Conservation (phyloP, 2,329 filamentous ascomycete genomes). For the Pseudonectria foliicola region DNA sequence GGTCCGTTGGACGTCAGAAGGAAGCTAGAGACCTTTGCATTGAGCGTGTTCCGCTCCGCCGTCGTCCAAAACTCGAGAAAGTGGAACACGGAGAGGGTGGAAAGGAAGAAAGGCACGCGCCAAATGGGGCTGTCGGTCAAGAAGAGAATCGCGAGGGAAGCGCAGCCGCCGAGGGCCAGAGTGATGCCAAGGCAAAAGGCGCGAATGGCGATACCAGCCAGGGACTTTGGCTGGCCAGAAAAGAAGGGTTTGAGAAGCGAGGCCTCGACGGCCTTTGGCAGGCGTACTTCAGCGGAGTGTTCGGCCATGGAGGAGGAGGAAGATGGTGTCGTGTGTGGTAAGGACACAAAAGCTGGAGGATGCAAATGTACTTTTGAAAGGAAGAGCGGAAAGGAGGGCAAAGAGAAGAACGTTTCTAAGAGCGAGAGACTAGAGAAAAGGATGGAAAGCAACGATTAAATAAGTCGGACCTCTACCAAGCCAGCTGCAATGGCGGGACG, state of each 20-base stretch:
- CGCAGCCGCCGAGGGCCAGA: slow-evolving; percentile 30
- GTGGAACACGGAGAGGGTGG: slow-evolving; percentile 72
- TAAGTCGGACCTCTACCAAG: no score
- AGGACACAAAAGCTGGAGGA: no score
- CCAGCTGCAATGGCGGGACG: no score
- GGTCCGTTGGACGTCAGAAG: slow-evolving; percentile 79
- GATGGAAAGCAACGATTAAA: not conserved
- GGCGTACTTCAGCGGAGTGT: slow-evolving; percentile 3
- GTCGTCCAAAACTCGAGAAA: slow-evolving; percentile 96
- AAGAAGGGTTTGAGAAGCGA: slow-evolving; percentile 27
- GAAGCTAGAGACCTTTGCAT: slow-evolving; percentile 68
- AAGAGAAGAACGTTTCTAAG: no score
- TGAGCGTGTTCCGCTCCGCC: slow-evolving; percentile 70
- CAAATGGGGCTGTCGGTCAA: slow-evolving; percentile 43
- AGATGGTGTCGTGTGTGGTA: no score
- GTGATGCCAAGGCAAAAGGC: slow-evolving; percentile 47
- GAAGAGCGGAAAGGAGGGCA: no score
- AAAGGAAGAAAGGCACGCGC: slow-evolving; percentile 60
- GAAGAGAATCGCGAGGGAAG: slow-evolving; percentile 26
- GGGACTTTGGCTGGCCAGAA: slow-evolving; percentile 46
- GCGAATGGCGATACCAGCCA: slow-evolving; percentile 52
- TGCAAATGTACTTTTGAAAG: no score
- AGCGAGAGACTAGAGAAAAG: slow-evolving; percentile 1
- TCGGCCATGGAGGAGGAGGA: no score
- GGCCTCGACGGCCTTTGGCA: slow-evolving; percentile 22